Conservation (phyloP, 345 rosid species). For the Anastatica hierochuntica region DNA sequence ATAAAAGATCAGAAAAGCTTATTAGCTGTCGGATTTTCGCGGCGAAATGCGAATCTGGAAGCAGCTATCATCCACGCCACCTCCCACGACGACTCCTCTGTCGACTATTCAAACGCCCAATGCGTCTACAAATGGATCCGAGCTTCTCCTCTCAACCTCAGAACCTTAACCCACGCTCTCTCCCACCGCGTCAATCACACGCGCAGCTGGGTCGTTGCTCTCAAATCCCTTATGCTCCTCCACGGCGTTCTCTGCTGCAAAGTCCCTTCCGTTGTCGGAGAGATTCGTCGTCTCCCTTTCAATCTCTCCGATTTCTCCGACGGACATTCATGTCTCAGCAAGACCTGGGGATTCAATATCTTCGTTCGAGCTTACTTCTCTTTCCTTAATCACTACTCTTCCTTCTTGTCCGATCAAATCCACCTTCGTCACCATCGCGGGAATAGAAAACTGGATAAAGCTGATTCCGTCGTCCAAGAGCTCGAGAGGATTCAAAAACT, state of each 20-base stretch:
- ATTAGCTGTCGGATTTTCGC: conserved; percentile 28
- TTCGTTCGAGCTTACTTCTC: conserved; percentile 65
- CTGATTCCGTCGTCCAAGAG: conserved; percentile 21
- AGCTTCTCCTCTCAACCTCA: conserved; percentile 46
- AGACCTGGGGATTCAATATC: conserved; percentile 48
- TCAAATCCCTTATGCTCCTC: conserved; percentile 67
- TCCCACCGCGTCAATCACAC: conserved; percentile 48
- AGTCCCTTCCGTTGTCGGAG: conserved; percentile 28
- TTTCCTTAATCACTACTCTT: conserved; percentile 54
- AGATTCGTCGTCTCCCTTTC: conserved; percentile 40
- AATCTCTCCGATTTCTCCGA: conserved; percentile 60
- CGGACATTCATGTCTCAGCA: conserved; percentile 32
- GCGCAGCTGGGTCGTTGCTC: conserved; percentile 62
- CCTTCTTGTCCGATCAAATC: conserved; percentile 25
- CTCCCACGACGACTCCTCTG: conserved; percentile 47
- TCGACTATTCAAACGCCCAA: conserved; percentile 55
- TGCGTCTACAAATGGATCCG: conserved; percentile 59
- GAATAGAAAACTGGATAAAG: too few species aligned
- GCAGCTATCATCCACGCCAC: conserved; percentile 68
- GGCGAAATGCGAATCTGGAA: conserved; percentile 48
- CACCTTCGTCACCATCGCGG: conserved; percentile 12
- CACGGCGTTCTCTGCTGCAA: conserved; percentile 70
- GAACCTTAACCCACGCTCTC: conserved; percentile 41
- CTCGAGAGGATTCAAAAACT: conserved; percentile 35
- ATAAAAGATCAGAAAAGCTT: conserved; percentile 72